Evolutionary conservation across 139 green algal species (phyloP).

Genomic region (Medakamo hakoo): DNA sequence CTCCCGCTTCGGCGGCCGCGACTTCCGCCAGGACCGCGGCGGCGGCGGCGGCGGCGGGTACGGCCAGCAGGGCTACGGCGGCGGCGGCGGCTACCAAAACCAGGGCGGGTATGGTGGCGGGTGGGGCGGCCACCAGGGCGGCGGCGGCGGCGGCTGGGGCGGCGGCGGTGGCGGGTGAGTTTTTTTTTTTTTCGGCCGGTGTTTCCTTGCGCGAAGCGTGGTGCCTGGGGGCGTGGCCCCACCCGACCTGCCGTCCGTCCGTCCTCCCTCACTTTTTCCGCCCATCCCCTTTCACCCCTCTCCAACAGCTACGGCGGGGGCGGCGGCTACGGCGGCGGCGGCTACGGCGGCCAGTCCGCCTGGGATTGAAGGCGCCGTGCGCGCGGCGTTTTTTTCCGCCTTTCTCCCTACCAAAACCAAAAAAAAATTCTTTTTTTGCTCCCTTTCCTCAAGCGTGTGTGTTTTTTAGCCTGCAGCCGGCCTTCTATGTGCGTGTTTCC

Average conservation of each 20-base stretch:
- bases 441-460: too few relatives aligned
- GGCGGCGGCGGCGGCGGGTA: conserved; percentile 12
- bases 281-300: neutral
- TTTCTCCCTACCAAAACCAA: too few relatives aligned
- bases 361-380: too few relatives aligned
- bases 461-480: too few relatives aligned
- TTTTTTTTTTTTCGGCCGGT: too few relatives aligned
- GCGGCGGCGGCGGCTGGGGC: conserved; percentile 17
- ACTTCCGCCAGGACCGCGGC: conserved; percentile 65
- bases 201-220: too few relatives aligned
- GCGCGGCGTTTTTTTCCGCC: too few relatives aligned
- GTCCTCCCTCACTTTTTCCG: neutral
- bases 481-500: too few relatives aligned
- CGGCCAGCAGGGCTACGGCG: conserved; percentile 10
- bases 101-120: conserved; percentile 15
- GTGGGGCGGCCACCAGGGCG: conserved; percentile 23
- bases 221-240: neutral
- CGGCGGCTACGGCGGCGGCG: conserved; percentile 14
- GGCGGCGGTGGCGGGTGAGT: too few relatives aligned
- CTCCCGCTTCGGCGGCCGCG: conserved; percentile 69
- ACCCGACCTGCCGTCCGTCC: neutral
- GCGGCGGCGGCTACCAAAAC: too few relatives aligned
- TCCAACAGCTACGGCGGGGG: conserved; percentile 6
- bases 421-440: too few relatives aligned
- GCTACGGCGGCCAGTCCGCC: conserved; percentile 8